These are phyloP conservation scores for Dactylonectria estremocensis DNA, from an alignment of 2,329 filamentous ascomycete genomes.

Conservation along the genomic window DNA sequence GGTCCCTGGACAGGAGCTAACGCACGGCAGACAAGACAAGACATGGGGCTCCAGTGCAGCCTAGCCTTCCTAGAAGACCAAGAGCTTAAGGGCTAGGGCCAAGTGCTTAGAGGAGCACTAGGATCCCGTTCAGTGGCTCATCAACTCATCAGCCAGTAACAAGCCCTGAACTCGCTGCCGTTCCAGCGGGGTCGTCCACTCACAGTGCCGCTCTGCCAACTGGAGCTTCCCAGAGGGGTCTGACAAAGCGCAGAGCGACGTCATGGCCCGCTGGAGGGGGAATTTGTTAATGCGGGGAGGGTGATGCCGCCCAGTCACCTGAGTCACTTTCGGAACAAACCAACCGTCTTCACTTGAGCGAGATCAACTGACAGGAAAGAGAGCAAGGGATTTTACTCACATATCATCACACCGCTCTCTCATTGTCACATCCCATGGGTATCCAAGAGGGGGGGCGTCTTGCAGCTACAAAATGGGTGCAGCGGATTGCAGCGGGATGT, in stretches of 20 bases:
- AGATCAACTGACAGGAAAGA: not conserved
- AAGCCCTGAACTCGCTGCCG: not conserved
- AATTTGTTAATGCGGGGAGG: not conserved
- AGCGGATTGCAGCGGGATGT: not conserved
- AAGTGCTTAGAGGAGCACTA: not conserved
- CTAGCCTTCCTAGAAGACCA: too few species aligned
- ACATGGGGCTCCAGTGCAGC: not conserved
- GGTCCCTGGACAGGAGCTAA: not conserved
- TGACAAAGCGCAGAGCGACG: slow-evolving; percentile 21
- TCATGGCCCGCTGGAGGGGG: slow-evolving; percentile 9
- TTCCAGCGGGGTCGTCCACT: slow-evolving; percentile 9
- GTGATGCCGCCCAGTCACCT: slow-evolving; percentile 7
- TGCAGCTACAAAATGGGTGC: not conserved
- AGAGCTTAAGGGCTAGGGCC: too few species aligned
- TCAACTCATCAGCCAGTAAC: too few species aligned
- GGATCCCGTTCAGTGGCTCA: not conserved
- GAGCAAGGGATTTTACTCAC: not conserved
- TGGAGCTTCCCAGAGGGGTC: slow-evolving; percentile 1
- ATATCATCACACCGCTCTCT: not conserved
- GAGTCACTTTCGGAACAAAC: not conserved
- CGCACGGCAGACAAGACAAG: not conserved
- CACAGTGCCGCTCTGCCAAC: slow-evolving; percentile 5
- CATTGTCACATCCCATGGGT: not conserved
- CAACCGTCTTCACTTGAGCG: not conserved
- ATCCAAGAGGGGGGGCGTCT: not conserved